Evolutionary conservation across 345 rosid genomes (phyloP).

Genomic region (Eucalyptus urophylla): DNA sequence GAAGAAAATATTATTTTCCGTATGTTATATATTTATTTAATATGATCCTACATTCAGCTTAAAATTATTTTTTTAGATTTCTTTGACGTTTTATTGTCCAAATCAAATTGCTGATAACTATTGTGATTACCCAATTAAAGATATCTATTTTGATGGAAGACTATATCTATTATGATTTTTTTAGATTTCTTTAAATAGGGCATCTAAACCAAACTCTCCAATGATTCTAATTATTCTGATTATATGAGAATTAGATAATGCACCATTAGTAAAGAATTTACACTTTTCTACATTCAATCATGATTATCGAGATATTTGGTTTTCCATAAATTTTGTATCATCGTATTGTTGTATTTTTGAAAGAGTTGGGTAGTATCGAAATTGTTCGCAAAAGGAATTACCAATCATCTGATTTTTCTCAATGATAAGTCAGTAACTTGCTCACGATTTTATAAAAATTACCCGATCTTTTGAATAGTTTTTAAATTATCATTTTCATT

Average conservation of each 20-base stretch:
- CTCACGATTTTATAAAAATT: not conserved
- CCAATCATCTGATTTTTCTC: not conserved
- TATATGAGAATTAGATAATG: fast-evolving
- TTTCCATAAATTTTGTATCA: fast-evolving
- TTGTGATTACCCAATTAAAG: too few species aligned
- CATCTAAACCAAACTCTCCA: too few species aligned
- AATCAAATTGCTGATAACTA: too few species aligned
- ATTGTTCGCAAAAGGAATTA: not conserved
- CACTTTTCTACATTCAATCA: fast-evolving
- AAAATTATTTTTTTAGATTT: too few species aligned
- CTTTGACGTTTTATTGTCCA: too few species aligned
- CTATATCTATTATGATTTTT: too few species aligned
- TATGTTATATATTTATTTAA: too few species aligned
- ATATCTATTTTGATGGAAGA: too few species aligned
- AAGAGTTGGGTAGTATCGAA: not conserved
- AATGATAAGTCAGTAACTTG: fast-evolving
- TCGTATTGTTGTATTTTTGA: not conserved
- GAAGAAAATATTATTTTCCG: fast-evolving
- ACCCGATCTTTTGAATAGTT: not conserved
- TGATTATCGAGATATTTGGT: too few species aligned
- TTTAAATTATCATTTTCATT: not conserved
- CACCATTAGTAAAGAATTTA: fast-evolving
- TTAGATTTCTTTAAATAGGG: too few species aligned
- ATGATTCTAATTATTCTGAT: fast-evolving
- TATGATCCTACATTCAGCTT: fast-evolving